Base-by-base conservation (phyloP, 2,329 filamentous ascomycete species). In the Pseudogymnoascus sp. region DNA sequence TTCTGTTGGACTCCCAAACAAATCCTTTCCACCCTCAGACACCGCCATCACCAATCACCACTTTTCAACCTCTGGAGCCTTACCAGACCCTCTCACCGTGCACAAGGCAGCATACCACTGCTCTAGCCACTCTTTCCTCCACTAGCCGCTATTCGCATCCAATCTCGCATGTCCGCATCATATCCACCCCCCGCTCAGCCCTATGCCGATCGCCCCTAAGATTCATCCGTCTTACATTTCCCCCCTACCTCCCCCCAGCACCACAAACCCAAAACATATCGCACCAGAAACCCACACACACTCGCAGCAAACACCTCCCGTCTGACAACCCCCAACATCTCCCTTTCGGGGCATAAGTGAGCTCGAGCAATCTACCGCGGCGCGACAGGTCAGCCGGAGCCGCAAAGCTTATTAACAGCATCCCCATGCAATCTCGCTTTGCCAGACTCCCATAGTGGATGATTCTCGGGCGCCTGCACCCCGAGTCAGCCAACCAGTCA, bases 361-460 rank as follows among this genome's bases (percentile, higher is more conserved):
- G n/a, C 2, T n/a, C 14, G 7, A 30, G 25, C 30, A 33, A 53
- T 33, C 11, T n/a, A 33, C 8, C 25, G 43, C 43, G 43, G 43
- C 43, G 30, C 25, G n/a, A 53, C 7, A 33, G 11, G 25, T 53
- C 43, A 11, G 43, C 25, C n/a, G 6, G 43, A 53, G 43, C 43
- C 43, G 43, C 43, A 53, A 53, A 53, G 43, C 43, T n/a, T n/a
- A n/a, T n/a, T n/a, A n/a, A n/a, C n/a, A n/a, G n/a, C n/a, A n/a
- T n/a, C n/a, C n/a, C n/a, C n/a, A n/a, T 20, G 47, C 8, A 53
- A 53, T 53, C n/a, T 53, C 47, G 43, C 47, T 53, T 53, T 53
- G 9, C 47, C 25, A 53, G n/a, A 53, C 47, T 53, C 47, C 15
- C n/a, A 53, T 20, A 33, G 47, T 53, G 47, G 47, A 53, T 33